Percentiles rank a stretch among this genome's conserved stretches.
phyloP scores from a whole-genome alignment of 306 rosid genomes.

The Hippophae rhamnoides region DNA sequence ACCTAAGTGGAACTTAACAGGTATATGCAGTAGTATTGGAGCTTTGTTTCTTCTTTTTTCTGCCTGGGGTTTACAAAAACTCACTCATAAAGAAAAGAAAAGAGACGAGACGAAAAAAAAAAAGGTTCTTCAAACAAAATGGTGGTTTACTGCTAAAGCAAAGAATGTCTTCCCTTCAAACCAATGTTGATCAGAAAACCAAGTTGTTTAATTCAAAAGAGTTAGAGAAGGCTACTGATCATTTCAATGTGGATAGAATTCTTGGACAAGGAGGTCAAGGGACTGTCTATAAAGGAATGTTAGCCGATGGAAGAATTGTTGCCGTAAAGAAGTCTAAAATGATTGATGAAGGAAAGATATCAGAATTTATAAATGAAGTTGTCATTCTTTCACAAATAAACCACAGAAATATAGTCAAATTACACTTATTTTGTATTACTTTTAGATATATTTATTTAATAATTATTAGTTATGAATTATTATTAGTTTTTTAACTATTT shows the following conservation, averaged over 20 bases:
- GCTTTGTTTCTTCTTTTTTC: background rate
- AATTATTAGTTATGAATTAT: too few relatives aligned
- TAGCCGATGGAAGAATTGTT: constrained; percentile 10
- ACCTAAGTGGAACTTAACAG: background rate
- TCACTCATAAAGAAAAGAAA: constrained; percentile 6
- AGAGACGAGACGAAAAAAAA: constrained; percentile 7
- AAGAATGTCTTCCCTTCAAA: constrained; percentile 2
- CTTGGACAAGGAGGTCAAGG: constrained; percentile 26
- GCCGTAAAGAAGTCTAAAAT: constrained; percentile 21
- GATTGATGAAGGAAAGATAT: background rate
- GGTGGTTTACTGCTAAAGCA: constrained; percentile 17
- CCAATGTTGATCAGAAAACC: background rate
- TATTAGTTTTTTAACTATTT: too few relatives aligned
- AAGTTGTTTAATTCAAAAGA: constrained; percentile 6
- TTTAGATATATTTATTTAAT: too few relatives aligned
- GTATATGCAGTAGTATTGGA: constrained; percentile 2
- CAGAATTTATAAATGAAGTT: constrained; percentile 13
- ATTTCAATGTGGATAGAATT: constrained; percentile 7
- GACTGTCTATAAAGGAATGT: too few relatives aligned
- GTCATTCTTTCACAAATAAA: constrained; percentile 14
- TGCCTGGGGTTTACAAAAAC: constrained; percentile 3
- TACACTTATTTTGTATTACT: too few relatives aligned
- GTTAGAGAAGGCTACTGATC: constrained; percentile 13
- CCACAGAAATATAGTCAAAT: constrained; percentile 10
- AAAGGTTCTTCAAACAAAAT: constrained; percentile 9